Percentiles rank a stretch among this genome's conserved stretches.
These are phyloP conservation scores for Salix dunnii DNA, from an alignment of 345 rosid genomes.

Conservation along the genomic window DNA sequence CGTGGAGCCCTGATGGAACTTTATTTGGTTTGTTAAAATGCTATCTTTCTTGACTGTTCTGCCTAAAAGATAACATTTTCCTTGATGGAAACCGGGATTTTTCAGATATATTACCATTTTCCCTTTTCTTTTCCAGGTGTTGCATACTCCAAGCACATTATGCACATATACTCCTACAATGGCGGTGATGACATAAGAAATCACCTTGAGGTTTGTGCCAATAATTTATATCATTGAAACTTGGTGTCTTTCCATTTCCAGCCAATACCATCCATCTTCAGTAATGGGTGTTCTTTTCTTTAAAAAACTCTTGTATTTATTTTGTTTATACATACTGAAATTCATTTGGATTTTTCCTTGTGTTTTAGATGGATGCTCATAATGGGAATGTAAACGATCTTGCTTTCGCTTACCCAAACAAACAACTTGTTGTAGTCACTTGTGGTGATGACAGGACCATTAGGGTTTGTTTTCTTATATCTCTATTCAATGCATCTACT, in stretches of 20 bases:
- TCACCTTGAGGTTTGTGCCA: slow-evolving; percentile 64
- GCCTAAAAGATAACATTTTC: not conserved
- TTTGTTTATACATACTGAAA: not conserved
- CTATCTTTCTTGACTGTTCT: slow-evolving; percentile 1
- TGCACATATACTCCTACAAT: slow-evolving; percentile 66
- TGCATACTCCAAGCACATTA: slow-evolving; percentile 78
- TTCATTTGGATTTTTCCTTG: slow-evolving; percentile 4
- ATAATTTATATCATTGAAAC: not conserved
- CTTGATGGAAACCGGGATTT: not conserved
- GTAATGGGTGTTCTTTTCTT: not conserved
- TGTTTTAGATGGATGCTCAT: slow-evolving; percentile 80
- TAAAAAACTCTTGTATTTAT: not conserved
- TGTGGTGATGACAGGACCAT: slow-evolving; percentile 80
- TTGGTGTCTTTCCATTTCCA: not conserved
- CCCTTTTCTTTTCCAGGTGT: slow-evolving; percentile 52
- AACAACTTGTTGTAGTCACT: slow-evolving; percentile 61
- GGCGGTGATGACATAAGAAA: slow-evolving; percentile 60
- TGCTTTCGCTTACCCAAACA: slow-evolving; percentile 72
- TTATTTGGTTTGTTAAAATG: slow-evolving; percentile 52
- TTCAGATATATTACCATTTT: not conserved
- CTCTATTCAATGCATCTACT: not conserved
- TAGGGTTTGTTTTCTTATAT: slow-evolving; percentile 49
- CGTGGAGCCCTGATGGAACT: slow-evolving; percentile 86
- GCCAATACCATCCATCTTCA: not conserved
- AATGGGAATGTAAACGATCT: slow-evolving; percentile 80